phyloP scores from a whole-genome alignment of 2,329 filamentous ascomycete genomes.

The Biscogniauxia mediterranea region DNA sequence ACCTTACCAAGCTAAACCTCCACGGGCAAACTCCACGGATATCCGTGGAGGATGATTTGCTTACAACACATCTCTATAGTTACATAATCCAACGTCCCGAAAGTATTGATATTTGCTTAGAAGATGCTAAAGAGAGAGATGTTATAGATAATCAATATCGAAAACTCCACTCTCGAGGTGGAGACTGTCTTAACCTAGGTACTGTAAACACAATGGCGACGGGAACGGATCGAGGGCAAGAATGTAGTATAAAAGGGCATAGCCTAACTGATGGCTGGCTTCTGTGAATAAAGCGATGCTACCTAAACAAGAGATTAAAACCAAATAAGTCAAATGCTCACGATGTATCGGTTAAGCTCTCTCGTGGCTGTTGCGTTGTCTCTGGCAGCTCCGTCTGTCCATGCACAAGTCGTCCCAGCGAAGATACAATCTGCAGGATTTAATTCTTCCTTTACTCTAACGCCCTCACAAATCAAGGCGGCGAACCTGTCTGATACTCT shows the following conservation, averaged over 20 bases:
- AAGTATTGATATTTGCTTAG: neutral
- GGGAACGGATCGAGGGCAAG: too few relatives aligned
- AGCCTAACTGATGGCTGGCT: neutral
- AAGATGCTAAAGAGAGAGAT: neutral
- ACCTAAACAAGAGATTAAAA: neutral
- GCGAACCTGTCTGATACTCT: constrained; percentile 20
- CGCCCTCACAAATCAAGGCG: constrained; percentile 22
- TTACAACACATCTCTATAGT: neutral
- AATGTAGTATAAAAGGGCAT: neutral
- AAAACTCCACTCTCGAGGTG: neutral
- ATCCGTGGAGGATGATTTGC: neutral
- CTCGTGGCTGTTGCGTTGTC: neutral
- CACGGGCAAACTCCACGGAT: neutral
- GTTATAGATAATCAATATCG: neutral
- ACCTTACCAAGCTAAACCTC: too few relatives aligned
- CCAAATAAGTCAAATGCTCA: neutral
- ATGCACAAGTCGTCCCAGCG: neutral
- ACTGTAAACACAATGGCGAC: too few relatives aligned
- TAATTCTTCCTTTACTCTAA: constrained; percentile 32
- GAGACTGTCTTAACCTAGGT: too few relatives aligned
- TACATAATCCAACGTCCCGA: neutral
- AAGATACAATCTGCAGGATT: constrained; percentile 21
- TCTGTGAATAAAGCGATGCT: neutral
- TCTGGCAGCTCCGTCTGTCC: neutral
- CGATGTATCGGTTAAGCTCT: neutral